phyloP scores from a whole-genome alignment of 2,329 filamentous ascomycete genomes.

The Apiospora pterosperma region DNA sequence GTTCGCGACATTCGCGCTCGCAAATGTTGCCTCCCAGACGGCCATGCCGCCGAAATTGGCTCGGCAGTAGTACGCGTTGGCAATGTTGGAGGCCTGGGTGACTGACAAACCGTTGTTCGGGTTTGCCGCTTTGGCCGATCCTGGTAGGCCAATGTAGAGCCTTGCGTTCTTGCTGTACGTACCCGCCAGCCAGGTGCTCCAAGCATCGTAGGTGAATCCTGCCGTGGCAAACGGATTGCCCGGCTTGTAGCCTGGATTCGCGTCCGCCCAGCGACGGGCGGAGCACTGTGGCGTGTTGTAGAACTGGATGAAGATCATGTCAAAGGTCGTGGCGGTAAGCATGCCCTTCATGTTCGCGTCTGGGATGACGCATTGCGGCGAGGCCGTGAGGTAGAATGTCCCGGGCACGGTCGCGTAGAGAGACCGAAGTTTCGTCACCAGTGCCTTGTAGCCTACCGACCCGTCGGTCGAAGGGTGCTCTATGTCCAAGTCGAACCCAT shows the following conservation, averaged over 20 bases:
- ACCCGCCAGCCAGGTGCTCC: constrained; percentile 28
- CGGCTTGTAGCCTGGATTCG: constrained; percentile 24
- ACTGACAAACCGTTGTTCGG: constrained; percentile 33
- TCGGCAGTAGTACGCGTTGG: constrained; percentile 35
- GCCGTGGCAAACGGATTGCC: constrained; percentile 18
- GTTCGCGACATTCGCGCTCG: constrained; percentile 19
- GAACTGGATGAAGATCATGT: constrained; percentile 46
- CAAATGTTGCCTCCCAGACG: constrained; percentile 40
- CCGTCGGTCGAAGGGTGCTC: constrained; percentile 28
- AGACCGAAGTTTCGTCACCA: constrained; percentile 21
- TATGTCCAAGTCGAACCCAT: constrained; percentile 13
- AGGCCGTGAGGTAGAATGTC: constrained; percentile 35
- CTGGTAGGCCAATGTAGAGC: constrained; percentile 42
- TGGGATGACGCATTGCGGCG: constrained; percentile 39
- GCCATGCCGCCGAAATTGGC: constrained; percentile 43
- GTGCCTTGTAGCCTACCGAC: constrained; percentile 26
- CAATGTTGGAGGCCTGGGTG: constrained; percentile 30
- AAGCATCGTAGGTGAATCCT: constrained; percentile 36
- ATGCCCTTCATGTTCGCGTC: constrained; percentile 26
- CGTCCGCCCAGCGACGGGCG: constrained; percentile 21
- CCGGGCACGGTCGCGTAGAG: constrained; percentile 17
- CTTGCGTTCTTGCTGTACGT: constrained; percentile 38
- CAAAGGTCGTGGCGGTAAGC: constrained; percentile 27
- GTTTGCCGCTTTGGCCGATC: constrained; percentile 22
- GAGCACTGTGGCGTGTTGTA: constrained; percentile 43